These are phyloP conservation scores for Ceratocystis alfenasii DNA, from an alignment of 2,329 filamentous ascomycete species.

Conservation along the genomic window DNA sequence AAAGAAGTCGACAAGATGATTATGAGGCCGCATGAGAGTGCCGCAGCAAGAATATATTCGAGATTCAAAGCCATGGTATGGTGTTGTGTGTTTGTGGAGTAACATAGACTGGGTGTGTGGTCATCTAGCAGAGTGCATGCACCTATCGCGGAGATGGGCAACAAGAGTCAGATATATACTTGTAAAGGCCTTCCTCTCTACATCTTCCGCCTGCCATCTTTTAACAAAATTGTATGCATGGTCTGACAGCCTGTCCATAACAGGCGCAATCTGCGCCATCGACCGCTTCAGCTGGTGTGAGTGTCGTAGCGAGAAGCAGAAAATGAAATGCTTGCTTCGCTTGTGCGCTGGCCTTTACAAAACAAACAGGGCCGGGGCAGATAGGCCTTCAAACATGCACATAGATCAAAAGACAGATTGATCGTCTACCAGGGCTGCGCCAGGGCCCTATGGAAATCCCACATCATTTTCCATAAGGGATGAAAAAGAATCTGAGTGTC, in stretches of 20 bases:
- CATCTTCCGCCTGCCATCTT: not conserved
- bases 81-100: not conserved
- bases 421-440: not conserved
- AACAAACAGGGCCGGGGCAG: no score
- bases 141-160: not conserved
- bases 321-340: not conserved
- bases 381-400: not conserved
- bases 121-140: not conserved
- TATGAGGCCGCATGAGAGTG: not conserved
- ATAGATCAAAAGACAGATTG: not conserved
- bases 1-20: not conserved
- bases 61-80: not conserved
- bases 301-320: not conserved
- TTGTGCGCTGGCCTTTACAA: not conserved
- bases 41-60: not conserved
- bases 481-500: not conserved
- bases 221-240: not conserved
- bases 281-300: conserved; percentile 3
- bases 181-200: not conserved
- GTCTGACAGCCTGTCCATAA: not conserved
- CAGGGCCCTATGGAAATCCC: not conserved
- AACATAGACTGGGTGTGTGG: not conserved
- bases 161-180: not conserved
- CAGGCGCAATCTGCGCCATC: not conserved
- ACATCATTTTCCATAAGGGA: not conserved